Base-by-base conservation (phyloP, 805 yeast species). In the Allodekkera sacchari region DNA sequence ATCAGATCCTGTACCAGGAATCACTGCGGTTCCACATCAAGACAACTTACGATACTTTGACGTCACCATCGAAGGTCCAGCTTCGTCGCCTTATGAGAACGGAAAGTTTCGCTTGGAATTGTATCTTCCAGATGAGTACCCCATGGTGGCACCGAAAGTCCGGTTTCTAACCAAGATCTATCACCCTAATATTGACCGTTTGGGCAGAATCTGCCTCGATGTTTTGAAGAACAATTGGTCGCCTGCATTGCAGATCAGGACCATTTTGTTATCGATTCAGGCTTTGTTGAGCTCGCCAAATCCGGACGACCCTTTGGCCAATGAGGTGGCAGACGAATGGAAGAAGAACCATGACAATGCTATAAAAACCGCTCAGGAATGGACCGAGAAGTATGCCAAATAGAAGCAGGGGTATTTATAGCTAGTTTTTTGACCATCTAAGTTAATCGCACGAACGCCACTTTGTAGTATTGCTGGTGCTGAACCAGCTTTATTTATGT, bases 241-340 rank as follows among this genome's bases (percentile, higher is more conserved):
- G 7, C 97, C 98, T 4, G 98, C 98, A 1, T 66, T 89, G 38
- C 97, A 92, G 55, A 92, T 92, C 42, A 71, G 97, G 57, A 92
- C 97, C 7, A 81, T 92, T 16, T 63, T 92, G 39, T 65, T 92
- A 35, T 83, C 95, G 7, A 81, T 92, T 37, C 98, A 92, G 59
- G 96, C 97, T 0, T 63, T 92, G 35, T 62, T 92, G 32, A 95
- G 95, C 3, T 87, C 95, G 5, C 98, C 98, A 8, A 92, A 92
- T 48, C 98, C 98, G 3, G 95, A 92, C 53, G 98, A 92, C 58
- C 98, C 98, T 2, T 67, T 92, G 44, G 97, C 97, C 13, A 92
- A 92, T 50, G 97, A 92, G 44, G 98, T 92, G 25, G 98, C 98
- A 2, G 88, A 85, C 45, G 89, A 83, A 39, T 92, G 98, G 96